phyloP scores from a whole-genome alignment of 1,284 basidiomycete genomes.

The Trametes pubescens region DNA sequence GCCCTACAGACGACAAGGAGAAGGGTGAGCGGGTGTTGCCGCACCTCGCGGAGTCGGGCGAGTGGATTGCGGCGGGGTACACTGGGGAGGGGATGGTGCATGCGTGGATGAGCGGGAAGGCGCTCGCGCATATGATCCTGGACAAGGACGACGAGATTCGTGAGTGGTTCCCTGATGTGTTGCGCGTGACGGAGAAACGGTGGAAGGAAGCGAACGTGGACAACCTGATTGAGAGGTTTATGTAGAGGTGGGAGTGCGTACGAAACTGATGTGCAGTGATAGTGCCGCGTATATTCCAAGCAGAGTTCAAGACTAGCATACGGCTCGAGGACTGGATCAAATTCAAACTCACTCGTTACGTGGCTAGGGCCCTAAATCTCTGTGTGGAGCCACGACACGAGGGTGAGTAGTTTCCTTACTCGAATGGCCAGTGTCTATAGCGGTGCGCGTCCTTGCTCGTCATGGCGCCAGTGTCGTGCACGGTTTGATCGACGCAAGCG shows the following conservation, averaged over 20 bases:
- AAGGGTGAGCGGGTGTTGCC: conserved; percentile 4
- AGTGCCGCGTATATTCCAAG: neutral
- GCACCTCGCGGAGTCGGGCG: conserved; percentile 46
- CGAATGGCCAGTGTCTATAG: too few species aligned
- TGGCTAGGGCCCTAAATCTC: too few species aligned
- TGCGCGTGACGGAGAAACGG: conserved; percentile 58
- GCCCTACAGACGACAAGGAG: neutral
- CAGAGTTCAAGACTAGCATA: too few species aligned
- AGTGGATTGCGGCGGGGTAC: conserved; percentile 65
- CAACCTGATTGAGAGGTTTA: conserved; percentile 40
- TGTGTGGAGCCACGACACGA: too few species aligned
- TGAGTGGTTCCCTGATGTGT: conserved; percentile 59
- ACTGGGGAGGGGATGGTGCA: conserved; percentile 74
- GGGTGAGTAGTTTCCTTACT: too few species aligned
- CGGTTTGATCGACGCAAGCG: too few species aligned
- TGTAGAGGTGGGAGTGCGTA: neutral
- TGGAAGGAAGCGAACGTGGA: conserved; percentile 52
- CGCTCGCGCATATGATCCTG: conserved; percentile 64
- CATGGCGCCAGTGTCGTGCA: too few species aligned
- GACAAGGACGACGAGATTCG: conserved; percentile 43
- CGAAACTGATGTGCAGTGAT: neutral
- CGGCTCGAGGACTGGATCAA: too few species aligned
- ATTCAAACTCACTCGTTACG: too few species aligned
- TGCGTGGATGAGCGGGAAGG: conserved; percentile 66
- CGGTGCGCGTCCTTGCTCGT: too few species aligned